Evolutionary conservation across 345 rosid species (phyloP).

Genomic region (Populus deltoides): DNA sequence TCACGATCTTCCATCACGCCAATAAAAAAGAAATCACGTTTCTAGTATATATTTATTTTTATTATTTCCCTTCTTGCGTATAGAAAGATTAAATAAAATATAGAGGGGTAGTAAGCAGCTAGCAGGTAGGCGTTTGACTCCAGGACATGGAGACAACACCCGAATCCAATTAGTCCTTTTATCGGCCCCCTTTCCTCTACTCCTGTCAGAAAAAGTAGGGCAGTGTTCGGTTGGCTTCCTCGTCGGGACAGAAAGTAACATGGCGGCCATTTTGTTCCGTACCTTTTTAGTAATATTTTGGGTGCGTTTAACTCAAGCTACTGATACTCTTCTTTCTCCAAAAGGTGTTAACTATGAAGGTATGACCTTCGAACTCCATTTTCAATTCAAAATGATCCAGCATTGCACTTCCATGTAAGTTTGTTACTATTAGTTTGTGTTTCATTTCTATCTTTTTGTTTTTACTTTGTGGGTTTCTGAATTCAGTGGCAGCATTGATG

Average conservation of each 20-base stretch:
- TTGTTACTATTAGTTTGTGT: not conserved
- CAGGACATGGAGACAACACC: not conserved
- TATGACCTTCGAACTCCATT: slow-evolving; percentile 9
- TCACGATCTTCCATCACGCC: not conserved
- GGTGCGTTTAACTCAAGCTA: slow-evolving; percentile 33
- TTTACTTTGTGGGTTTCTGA: not conserved
- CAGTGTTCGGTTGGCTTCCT: not conserved
- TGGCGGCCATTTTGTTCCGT: slow-evolving; percentile 27
- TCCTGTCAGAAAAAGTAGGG: slow-evolving; percentile 15
- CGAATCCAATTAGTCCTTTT: not conserved
- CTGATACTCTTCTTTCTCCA: slow-evolving; percentile 81
- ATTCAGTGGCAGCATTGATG: slow-evolving; percentile 85
- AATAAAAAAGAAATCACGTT: not conserved
- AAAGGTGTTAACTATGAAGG: slow-evolving; percentile 97
- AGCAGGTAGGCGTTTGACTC: slow-evolving; percentile 3
- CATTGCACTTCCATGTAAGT: not conserved
- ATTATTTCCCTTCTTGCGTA: not conserved
- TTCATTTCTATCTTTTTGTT: not conserved
- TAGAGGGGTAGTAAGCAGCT: not conserved
- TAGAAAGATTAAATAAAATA: not conserved
- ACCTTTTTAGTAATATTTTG: slow-evolving; percentile 24
- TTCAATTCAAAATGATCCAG: not conserved
- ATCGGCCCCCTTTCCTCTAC: not conserved
- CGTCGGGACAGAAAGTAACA: slow-evolving; percentile 27
- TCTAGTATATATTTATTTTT: not conserved